phyloP scores from a whole-genome alignment of 805 yeast genomes.

The Metschnikowia dekortorum region DNA sequence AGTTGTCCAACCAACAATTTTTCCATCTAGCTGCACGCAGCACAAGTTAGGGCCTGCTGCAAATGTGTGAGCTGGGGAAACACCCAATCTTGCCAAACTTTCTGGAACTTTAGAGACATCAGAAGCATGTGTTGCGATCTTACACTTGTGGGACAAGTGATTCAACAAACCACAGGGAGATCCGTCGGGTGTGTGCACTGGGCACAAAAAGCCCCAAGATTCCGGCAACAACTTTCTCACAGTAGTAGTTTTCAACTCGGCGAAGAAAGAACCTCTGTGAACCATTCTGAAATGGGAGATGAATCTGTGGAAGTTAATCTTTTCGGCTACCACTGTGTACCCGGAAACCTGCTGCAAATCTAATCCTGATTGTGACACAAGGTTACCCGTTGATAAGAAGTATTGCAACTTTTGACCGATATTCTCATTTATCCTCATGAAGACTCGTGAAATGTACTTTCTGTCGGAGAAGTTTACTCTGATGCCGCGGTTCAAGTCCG shows the following conservation, averaged over 20 bases:
- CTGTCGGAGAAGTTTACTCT: constrained; percentile 81
- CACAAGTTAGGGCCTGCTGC: constrained; percentile 86
- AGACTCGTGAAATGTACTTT: constrained; percentile 76
- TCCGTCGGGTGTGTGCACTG: constrained; percentile 99
- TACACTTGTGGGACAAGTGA: constrained; percentile 94
- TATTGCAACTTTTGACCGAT: constrained; percentile 93
- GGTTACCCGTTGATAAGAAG: constrained; percentile 93
- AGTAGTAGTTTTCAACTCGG: constrained; percentile 94
- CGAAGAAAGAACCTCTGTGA: constrained; percentile 98
- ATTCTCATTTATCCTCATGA: constrained; percentile 79
- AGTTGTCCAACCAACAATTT: constrained; percentile 88
- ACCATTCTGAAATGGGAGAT: constrained; percentile 99
- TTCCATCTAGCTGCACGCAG: constrained; percentile 92
- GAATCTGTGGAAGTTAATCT: constrained; percentile 94
- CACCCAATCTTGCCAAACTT: constrained; percentile 69
- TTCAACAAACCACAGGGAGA: constrained; percentile 97
- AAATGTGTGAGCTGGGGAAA: constrained; percentile 69
- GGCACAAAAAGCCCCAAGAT: constrained; percentile 98
- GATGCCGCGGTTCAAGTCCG: constrained; percentile 74
- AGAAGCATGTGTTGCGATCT: constrained; percentile 68
- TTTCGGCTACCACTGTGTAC: constrained; percentile 97
- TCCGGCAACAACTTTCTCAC: constrained; percentile 95
- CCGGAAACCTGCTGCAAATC: constrained; percentile 98
- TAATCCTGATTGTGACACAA: constrained; percentile 94
- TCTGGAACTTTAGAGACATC: constrained; percentile 72